Base-by-base conservation (phyloP, 495 filamentous ascomycete species). In the Rhypophila decipiens region DNA sequence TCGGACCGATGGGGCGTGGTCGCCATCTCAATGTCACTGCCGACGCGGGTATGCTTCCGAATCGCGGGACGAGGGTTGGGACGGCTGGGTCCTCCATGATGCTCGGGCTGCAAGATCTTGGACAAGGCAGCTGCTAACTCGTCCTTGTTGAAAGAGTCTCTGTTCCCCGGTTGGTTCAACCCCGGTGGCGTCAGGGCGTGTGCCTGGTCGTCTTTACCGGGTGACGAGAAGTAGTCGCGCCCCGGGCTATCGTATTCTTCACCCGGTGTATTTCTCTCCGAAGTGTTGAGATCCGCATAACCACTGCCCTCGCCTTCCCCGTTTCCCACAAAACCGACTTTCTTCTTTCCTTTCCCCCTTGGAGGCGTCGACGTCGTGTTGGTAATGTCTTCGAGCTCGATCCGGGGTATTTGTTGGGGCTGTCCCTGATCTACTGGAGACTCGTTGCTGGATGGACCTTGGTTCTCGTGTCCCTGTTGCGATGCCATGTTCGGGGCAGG, bases 271-370 rank as follows among this genome's bases (percentile, higher is more conserved):
- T n/a, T n/a, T n/a, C 19, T 48, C 40, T 12, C 21, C 40, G 17
- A 15, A 29, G 9, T 23, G 18, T n/a, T 51, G 46, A 19, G 35
- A 15, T 33, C 53, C 50, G 27, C 37, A 38, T 2, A 49, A 35
- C 22, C 41, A 24, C 15, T 20, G 13, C 3, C 22, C 11, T 18
- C 21, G 24, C 39, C 42, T 12, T 27, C n/a, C 17, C 12, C 31
- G 38, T 20, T 24, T 24, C 49, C 52, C 3, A 45, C 50, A 21
- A 65, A 65, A 9, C 57, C 62, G 18, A 65, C 62, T 31, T 45
- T 52, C 42, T 65, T 65, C 50, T 63, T 65, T 50, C 63, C 62
- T 43, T 47, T 65, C 20, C 46, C 49, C 36, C 27, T 31, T 31
- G 27, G 7, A 7, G 27, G 27, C 7, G n/a, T n/a, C 27, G 13